These are phyloP conservation scores for Desmodesmus armatus DNA, from an alignment of 139 green algal species.

Conservation along the genomic window DNA sequence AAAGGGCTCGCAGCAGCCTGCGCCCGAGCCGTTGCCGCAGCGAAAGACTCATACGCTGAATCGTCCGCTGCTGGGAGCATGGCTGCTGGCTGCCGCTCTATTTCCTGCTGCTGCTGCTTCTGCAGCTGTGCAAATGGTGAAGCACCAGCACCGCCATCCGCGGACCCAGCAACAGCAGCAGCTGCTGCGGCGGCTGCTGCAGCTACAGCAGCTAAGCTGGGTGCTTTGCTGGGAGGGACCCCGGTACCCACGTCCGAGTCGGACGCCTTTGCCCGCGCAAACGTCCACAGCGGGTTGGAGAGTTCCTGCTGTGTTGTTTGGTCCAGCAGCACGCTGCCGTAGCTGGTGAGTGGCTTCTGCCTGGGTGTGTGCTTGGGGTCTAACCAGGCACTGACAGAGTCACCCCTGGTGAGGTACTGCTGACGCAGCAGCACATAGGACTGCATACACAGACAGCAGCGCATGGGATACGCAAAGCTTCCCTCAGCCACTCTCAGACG, in stretches of 20 bases:
- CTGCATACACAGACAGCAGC: slow-evolving; percentile 2
- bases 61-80: too few relatives aligned
- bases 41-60: too few relatives aligned
- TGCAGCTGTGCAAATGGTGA: background rate
- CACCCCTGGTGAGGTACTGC: slow-evolving; percentile 44
- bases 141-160: too few relatives aligned
- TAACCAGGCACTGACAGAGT: slow-evolving; percentile 42
- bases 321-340: background rate
- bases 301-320: too few relatives aligned
- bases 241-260: background rate
- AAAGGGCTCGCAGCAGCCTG: background rate
- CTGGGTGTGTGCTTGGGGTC: background rate
- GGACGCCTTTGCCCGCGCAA: background rate
- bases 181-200: background rate
- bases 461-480: too few relatives aligned
- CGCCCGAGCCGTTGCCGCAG: background rate
- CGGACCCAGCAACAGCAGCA: too few relatives aligned
- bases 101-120: background rate
- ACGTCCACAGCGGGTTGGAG: too few relatives aligned
- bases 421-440: slow-evolving; percentile 46
- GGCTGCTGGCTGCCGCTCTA: background rate
- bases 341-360: background rate
- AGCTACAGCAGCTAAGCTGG: background rate
- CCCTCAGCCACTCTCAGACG: too few relatives aligned
- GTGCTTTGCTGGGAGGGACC: background rate